phyloP scores from a whole-genome alignment of 2,329 filamentous ascomycete genomes.

The Venturia carpophila region DNA sequence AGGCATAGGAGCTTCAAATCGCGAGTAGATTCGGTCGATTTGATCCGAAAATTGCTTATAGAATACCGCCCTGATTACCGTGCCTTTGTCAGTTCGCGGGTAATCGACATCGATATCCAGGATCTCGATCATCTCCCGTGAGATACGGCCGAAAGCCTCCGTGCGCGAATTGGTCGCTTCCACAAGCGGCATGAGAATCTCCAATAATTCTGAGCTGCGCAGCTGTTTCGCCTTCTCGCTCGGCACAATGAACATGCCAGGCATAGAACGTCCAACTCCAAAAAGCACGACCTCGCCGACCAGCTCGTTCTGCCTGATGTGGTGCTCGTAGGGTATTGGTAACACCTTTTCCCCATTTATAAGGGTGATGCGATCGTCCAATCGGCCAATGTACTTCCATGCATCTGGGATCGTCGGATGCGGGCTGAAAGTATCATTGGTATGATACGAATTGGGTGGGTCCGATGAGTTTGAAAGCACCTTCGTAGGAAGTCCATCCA shows the following conservation, averaged over 20 bases:
- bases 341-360: slow-evolving; percentile 46
- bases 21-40: slow-evolving; percentile 41
- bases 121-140: slow-evolving; percentile 46
- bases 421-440: slow-evolving; percentile 42
- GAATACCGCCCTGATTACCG: slow-evolving; percentile 45
- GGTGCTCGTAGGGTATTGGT: slow-evolving; percentile 45
- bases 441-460: slow-evolving; percentile 38
- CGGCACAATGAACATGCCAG: slow-evolving; percentile 48
- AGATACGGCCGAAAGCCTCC: slow-evolving; percentile 46
- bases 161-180: slow-evolving; percentile 44
- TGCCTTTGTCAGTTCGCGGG: slow-evolving; percentile 48
- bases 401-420: slow-evolving; percentile 37
- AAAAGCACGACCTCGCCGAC: slow-evolving; percentile 53
- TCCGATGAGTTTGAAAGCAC: slow-evolving; percentile 39
- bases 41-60: slow-evolving; percentile 42
- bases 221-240: slow-evolving; percentile 34
- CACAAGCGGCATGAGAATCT: slow-evolving; percentile 44
- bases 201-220: slow-evolving; percentile 35
- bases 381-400: slow-evolving; percentile 42
- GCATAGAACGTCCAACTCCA: slow-evolving; percentile 45
- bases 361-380: slow-evolving; percentile 42
- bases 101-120: slow-evolving; percentile 40
- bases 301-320: slow-evolving; percentile 44
- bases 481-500: slow-evolving; percentile 29
- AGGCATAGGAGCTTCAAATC: slow-evolving; percentile 13